These are phyloP conservation scores for Ophiosphaerella narmari DNA, from an alignment of 2,329 filamentous ascomycete species.

Conservation along the genomic window DNA sequence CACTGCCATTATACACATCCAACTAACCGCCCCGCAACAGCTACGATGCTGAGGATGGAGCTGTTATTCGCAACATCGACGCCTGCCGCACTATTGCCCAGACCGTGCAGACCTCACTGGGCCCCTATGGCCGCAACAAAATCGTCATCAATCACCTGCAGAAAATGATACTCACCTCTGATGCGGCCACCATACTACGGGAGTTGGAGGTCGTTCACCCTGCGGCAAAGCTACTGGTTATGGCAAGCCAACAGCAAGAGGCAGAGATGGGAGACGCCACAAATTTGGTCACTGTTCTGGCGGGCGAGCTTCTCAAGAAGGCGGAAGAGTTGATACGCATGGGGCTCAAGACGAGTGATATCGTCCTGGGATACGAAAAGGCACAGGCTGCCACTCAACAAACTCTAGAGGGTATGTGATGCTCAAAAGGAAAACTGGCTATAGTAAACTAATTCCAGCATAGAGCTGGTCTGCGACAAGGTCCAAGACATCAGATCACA, in stretches of 20 bases:
- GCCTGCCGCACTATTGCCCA: slow-evolving; percentile 94
- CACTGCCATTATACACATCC: slow-evolving; percentile 19
- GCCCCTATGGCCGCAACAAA: slow-evolving; percentile 98
- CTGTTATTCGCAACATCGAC: slow-evolving; percentile 97
- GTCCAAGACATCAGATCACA: slow-evolving; percentile 81
- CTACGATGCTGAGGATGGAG: slow-evolving; percentile 99
- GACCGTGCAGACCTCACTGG: slow-evolving; percentile 95
- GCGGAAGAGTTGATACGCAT: slow-evolving; percentile 95
- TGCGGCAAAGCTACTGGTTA: slow-evolving; percentile 94
- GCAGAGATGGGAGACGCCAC: slow-evolving; percentile 99
- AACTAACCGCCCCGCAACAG: slow-evolving; percentile 58
- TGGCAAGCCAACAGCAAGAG: slow-evolving; percentile 99
- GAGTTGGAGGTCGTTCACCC: slow-evolving; percentile 99
- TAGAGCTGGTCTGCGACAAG: slow-evolving; percentile 86
- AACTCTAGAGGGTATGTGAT: slow-evolving; percentile 69
- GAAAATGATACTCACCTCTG: slow-evolving; percentile 99
- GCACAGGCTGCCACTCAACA: slow-evolving; percentile 88
- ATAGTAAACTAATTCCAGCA: slow-evolving; percentile 17
- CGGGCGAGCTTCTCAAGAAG: slow-evolving; percentile 94
- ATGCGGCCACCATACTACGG: slow-evolving; percentile 94
- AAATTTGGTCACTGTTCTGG: slow-evolving; percentile 94
- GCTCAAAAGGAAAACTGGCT: not conserved
- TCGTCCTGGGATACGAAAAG: slow-evolving; percentile 93
- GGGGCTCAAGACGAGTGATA: slow-evolving; percentile 98
- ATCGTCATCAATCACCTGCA: slow-evolving; percentile 99